Conservation (phyloP, 345 rosid species). For the Gossypium turneri region DNA sequence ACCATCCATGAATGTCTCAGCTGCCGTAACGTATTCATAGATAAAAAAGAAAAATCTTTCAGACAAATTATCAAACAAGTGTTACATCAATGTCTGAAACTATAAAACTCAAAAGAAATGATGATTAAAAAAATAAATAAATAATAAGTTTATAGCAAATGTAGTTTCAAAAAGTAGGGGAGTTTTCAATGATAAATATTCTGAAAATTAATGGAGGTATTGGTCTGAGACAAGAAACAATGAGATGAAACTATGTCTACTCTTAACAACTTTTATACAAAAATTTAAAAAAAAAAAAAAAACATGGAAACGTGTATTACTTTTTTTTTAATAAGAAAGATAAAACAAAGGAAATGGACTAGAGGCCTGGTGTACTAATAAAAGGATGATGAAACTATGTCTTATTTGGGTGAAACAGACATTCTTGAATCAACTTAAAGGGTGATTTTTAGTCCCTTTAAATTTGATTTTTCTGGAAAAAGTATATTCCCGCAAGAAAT, state of each 20-base stretch:
- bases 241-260: slow-evolving; percentile 7
- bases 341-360: too few species aligned
- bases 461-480: too few species aligned
- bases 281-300: not conserved
- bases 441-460: too few species aligned
- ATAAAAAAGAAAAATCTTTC: not conserved
- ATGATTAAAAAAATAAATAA: not conserved
- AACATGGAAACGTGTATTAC: not conserved
- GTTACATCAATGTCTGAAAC: not conserved
- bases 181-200: not conserved
- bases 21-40: slow-evolving; percentile 25
- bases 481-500: too few species aligned
- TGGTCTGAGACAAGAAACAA: not conserved
- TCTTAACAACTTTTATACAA: not conserved
- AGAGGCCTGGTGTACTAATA: too few species aligned
- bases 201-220: not conserved
- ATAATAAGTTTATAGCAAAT: not conserved
- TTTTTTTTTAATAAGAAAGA: too few species aligned
- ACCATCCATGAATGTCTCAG: slow-evolving; percentile 14
- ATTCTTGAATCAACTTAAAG: too few species aligned
- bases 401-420: too few species aligned
- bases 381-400: too few species aligned
- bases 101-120: not conserved
- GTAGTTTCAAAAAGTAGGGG: not conserved
- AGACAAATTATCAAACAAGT: not conserved